Conservation (phyloP, 192 early-diverging fungal species). For the Helicostylum pulchrum region DNA sequence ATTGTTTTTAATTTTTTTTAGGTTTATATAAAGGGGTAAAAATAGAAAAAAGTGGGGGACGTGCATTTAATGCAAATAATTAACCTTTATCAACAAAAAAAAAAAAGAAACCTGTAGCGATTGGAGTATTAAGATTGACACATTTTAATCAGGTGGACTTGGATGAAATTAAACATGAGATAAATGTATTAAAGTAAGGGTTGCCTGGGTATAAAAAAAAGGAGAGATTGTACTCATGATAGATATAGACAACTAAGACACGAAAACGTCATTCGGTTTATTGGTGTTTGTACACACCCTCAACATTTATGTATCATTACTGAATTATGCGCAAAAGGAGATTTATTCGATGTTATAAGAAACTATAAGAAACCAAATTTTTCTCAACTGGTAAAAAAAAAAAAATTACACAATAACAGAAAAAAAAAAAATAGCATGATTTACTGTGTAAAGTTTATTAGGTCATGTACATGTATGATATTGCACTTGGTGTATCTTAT, state of each 20-base stretch:
- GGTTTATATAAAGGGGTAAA: conserved; percentile 12
- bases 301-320: conserved; percentile 70
- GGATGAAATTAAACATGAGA: conserved; percentile 72
- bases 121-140: conserved; percentile 64
- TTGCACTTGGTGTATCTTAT: conserved; percentile 69
- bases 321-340: conserved; percentile 71
- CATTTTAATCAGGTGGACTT: conserved; percentile 67
- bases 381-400: conserved; percentile 48
- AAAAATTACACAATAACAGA: no score
- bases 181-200: conserved; percentile 66
- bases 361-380: conserved; percentile 57
- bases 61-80: neutral
- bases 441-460: no score
- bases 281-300: conserved; percentile 68
- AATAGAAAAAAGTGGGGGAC: neutral
- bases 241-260: conserved; percentile 60
- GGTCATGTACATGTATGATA: conserved; percentile 71
- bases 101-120: conserved; percentile 60
- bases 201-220: no score
- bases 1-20: neutral
- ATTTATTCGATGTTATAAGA: conserved; percentile 72
- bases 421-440: no score
- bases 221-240: no score
- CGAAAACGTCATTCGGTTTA: conserved; percentile 70
- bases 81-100: neutral